Base-by-base conservation (phyloP, 148 eudicot species). In the Vaccinium darrowii region DNA sequence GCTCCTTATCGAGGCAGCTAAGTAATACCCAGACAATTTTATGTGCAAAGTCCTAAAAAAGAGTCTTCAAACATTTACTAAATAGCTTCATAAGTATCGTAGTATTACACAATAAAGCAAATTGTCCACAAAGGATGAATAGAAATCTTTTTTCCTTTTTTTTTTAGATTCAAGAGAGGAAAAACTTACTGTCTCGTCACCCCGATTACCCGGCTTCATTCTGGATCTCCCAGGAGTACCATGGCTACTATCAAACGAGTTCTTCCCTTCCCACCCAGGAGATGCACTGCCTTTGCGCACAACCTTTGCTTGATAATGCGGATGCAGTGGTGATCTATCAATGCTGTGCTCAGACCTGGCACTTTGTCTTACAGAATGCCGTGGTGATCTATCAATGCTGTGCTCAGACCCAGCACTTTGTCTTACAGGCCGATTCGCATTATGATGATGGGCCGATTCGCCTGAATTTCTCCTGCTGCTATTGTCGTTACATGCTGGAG, bases 151-250 rank as follows among this genome's bases (percentile, higher is more conserved):
- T 39, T 39, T 39, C 1, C 1, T 36, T 39, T 43, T 43, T 43
- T 43, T 43, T 5, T 43, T 6, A 43, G 47, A 43, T 43, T 43
- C 47, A 4, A 72, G 78, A 76, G 84, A 49, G 69, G 27, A 83
- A 75, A 79, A 57, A 58, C 92, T 89, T 87, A 91, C 92, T 77
- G 84, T 85, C 85, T 89, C 92, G 80, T 65, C 83, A 69, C 86
- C 91, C 76, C 89, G 86, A 53, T 9, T 49, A 63, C 43, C 77
- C 3, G 82, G 82, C 71, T 71, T 82, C 56, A 84, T 82, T 63
- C 84, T 87, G 80, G 88, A 30, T 81, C 86, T 89, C 50, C 90
- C 91, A 49, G 87, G 90, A 18, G 90, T 78, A 84, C 90, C 90
- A 78, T 87, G 87, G 84, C 63, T 81, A 33, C 90, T 77, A 25